phyloP scores from a whole-genome alignment of 1,284 basidiomycete genomes.

The Heterobasidion irregulare region DNA sequence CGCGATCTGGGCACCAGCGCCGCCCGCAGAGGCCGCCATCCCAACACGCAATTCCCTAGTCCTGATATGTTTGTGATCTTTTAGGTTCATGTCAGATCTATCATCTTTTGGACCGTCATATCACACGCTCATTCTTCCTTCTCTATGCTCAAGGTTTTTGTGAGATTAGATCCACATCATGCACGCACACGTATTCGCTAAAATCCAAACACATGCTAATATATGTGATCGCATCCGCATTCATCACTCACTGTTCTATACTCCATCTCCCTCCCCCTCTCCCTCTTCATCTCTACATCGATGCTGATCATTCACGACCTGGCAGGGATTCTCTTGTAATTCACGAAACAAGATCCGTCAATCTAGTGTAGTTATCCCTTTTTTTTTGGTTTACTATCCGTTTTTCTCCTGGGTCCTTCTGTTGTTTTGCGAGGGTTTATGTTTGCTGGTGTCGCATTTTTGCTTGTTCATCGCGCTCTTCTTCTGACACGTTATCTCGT shows the following conservation, averaged over 20 bases:
- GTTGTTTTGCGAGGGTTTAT: background rate
- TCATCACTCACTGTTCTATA: constrained; percentile 2
- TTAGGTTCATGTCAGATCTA: background rate
- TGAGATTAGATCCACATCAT: background rate
- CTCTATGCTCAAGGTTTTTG: background rate
- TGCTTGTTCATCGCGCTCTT: constrained; percentile 4
- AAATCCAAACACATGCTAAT: background rate
- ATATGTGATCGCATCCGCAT: background rate
- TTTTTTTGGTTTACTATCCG: constrained; percentile 10
- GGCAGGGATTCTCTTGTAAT: constrained; percentile 30
- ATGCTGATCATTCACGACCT: constrained; percentile 9
- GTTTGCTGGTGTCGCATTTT: constrained; percentile 4
- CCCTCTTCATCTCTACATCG: constrained; percentile 7
- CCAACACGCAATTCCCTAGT: background rate
- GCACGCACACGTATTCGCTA: constrained; percentile 6
- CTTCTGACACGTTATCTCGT: background rate
- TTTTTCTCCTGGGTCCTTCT: background rate
- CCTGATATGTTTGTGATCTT: background rate
- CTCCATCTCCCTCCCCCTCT: constrained; percentile 8
- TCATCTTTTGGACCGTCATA: background rate
- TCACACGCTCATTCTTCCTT: background rate
- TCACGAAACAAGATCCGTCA: constrained; percentile 37
- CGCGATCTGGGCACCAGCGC: background rate
- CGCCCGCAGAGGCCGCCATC: background rate
- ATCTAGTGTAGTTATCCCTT: background rate